Evolutionary conservation across 2,329 filamentous ascomycete species (phyloP), one percentile per base, ranked within the genome.

Genomic region (Colletotrichum tropicale): DNA sequence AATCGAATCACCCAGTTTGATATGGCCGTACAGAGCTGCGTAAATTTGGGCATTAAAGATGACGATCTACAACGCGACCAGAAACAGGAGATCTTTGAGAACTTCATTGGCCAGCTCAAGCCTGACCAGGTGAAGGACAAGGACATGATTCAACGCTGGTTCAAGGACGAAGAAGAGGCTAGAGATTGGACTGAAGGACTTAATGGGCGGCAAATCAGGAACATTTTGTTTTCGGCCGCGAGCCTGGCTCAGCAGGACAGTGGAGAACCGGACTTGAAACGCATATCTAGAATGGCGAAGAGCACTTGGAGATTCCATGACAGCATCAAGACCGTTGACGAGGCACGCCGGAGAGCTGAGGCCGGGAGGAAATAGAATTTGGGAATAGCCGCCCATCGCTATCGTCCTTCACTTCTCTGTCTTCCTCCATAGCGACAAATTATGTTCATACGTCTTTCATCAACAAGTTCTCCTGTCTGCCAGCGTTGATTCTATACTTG

Each of bases 41-140:
- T 98, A 77, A 95, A 98, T 83, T 93, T 98, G 79, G 94, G 95
- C 0, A 87, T 98, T 8, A 90, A 94, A 30, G 98, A 98, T 84
- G 94, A 94, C 56, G 92, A 94, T 66, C 89, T 98, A 13, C 92
- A 92, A 56, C 83, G 86, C 13, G 93, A 93, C 80, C 95, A 95
- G 13, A 94, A 94, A 85, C 93, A 26, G 24, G 55, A 72, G 28
- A 72, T 72, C 34, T 62, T 65, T 52, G 58, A 48, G 16, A 72
- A 56, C 55, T 72, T 72, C 73, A 61, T 81, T 78, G 77, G n/a
- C 15, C 67, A 62, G 56, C 55, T 70, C 12, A 48, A 61, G 36
- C 34, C 16, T 8, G 26, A 66, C 24, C 67, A 70, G 56, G 34
- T 70, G 24, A n/a, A 61, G 16, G 21, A 32, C n/a, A 38, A 26